Evolutionary conservation across 768 basidiomycete species (phyloP).

Genomic region (Pleurotus salmoneostramineus): DNA sequence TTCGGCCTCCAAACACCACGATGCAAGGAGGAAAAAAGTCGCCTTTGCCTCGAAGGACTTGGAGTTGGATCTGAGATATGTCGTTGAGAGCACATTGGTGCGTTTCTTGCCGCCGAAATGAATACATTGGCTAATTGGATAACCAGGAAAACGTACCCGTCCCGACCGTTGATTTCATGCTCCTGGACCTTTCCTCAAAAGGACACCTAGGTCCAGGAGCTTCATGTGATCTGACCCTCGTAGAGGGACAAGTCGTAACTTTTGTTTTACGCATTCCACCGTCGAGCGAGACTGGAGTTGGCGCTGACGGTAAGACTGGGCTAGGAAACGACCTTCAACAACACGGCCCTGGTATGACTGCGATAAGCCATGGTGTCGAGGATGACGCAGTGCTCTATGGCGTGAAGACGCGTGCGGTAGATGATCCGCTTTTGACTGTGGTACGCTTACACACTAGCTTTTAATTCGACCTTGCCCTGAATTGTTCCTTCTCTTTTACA

Average conservation of each 20-base stretch:
- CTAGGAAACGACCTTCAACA: constrained; percentile 26
- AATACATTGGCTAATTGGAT: not conserved
- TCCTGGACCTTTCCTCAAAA: constrained; percentile 61
- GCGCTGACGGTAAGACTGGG: too few species aligned
- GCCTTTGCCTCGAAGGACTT: constrained; percentile 58
- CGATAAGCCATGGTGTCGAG: not conserved
- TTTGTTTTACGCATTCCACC: constrained; percentile 80
- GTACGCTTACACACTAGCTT: constrained; percentile 23
- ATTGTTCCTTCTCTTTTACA: constrained; percentile 15
- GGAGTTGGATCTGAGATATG: constrained; percentile 73
- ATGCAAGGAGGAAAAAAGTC: constrained; percentile 45
- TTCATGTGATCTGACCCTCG: constrained; percentile 53
- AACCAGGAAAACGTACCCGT: constrained; percentile 34
- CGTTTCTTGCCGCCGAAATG: not conserved
- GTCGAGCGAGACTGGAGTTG: not conserved
- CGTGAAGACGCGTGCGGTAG: constrained; percentile 37
- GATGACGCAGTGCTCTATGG: constrained; percentile 20
- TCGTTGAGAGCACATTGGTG: constrained; percentile 49
- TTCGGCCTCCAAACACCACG: constrained; percentile 18
- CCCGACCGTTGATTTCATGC: constrained; percentile 55
- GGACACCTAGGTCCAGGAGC: constrained; percentile 75
- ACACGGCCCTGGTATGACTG: constrained; percentile 14
- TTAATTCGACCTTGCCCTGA: not conserved
- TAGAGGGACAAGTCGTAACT: constrained; percentile 87
- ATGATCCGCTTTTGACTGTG: constrained; percentile 73